These are phyloP conservation scores for Solanum piurae DNA, from an alignment of 257 asterid genomes.

Conservation along the genomic window DNA sequence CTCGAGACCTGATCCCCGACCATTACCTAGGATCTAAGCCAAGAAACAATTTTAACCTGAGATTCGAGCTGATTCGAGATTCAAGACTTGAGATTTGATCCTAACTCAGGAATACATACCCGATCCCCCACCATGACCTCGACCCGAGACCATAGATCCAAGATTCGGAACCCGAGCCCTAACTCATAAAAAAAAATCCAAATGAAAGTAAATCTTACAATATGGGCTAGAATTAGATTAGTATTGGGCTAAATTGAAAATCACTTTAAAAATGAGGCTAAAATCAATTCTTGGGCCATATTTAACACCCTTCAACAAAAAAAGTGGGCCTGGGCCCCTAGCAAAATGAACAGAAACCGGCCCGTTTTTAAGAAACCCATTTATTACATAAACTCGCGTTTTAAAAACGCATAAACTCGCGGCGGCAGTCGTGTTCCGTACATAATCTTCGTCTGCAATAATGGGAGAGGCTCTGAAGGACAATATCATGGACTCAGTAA, in stretches of 20 bases:
- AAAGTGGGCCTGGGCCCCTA: too few species aligned
- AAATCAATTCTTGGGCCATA: not conserved
- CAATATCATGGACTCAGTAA: slow-evolving; percentile 33
- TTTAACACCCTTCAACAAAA: not conserved
- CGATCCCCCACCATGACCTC: not conserved
- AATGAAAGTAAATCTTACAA: too few species aligned
- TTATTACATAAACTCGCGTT: not conserved
- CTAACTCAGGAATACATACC: not conserved
- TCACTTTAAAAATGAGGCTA: not conserved
- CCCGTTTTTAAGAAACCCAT: not conserved
- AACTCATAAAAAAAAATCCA: not conserved
- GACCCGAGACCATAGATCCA: not conserved
- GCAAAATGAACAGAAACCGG: not conserved
- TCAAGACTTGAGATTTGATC: too few species aligned
- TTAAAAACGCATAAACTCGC: not conserved
- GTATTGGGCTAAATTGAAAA: not conserved
- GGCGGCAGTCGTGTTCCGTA: not conserved
- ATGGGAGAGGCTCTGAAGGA: slow-evolving; percentile 33
- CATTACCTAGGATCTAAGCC: too few species aligned
- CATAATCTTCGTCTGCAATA: not conserved
- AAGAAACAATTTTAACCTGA: not conserved
- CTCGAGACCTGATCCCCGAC: not conserved
- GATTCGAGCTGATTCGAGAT: not conserved
- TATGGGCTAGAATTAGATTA: not conserved
- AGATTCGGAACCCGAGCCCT: too few species aligned